phyloP scores from a whole-genome alignment of 2,329 filamentous ascomycete species.

The Volutella citrinella region DNA sequence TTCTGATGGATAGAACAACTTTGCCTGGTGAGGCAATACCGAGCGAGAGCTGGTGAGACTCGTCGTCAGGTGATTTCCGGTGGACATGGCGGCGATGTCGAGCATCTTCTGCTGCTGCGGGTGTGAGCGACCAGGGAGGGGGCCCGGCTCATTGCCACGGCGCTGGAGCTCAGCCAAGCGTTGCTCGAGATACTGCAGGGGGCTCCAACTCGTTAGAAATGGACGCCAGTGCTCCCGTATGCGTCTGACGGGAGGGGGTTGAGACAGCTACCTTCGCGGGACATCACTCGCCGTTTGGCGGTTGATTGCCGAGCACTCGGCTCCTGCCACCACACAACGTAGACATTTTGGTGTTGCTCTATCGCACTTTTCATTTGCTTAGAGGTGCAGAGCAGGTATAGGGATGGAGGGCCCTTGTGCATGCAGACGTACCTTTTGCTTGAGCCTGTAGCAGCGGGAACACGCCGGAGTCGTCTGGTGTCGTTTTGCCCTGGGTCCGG shows the following conservation, averaged over 20 bases:
- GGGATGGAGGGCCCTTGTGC: too few relatives aligned
- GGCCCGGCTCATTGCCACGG: too few relatives aligned
- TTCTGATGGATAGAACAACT: slow-evolving; percentile 20
- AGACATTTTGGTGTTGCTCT: slow-evolving; percentile 11
- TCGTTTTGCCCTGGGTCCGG: too few relatives aligned
- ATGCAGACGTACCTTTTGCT: slow-evolving; percentile 11
- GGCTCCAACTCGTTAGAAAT: neutral
- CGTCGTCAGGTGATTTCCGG: neutral
- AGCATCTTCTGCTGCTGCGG: neutral
- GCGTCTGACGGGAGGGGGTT: too few relatives aligned
- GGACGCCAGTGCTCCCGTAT: neutral
- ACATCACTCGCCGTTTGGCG: slow-evolving; percentile 11
- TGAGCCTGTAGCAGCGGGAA: slow-evolving; percentile 12
- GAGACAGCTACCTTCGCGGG: slow-evolving; percentile 9
- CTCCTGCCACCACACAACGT: slow-evolving; percentile 11
- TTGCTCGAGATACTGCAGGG: too few relatives aligned
- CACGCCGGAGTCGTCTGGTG: slow-evolving; percentile 11
- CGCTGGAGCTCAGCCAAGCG: too few relatives aligned
- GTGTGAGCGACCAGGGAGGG: too few relatives aligned
- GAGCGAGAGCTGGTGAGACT: neutral
- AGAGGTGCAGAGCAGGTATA: neutral
- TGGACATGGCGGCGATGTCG: neutral
- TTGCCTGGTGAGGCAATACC: slow-evolving; percentile 10
- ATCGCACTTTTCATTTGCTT: slow-evolving; percentile 9
- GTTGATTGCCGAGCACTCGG: slow-evolving; percentile 12